These are phyloP conservation scores for Hymenoscyphus infarciens DNA, from an alignment of 2,329 filamentous ascomycete genomes.

Conservation along the genomic window DNA sequence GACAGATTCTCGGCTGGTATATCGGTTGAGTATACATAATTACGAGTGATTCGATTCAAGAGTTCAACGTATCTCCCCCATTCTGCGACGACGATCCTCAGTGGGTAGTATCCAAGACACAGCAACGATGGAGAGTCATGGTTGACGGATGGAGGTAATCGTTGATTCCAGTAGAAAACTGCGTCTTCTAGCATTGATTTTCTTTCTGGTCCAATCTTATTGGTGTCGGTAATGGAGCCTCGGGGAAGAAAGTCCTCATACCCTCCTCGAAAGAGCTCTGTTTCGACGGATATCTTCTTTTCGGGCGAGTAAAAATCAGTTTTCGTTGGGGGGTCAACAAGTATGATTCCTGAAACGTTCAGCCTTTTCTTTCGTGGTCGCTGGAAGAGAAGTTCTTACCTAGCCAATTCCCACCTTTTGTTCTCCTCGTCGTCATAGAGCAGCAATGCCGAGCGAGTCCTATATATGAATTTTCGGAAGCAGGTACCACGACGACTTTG, in stretches of 20 bases:
- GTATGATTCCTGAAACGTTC: background rate
- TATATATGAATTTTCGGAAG: background rate
- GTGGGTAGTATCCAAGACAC: slow-evolving; percentile 13
- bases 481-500: slow-evolving; percentile 3
- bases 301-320: background rate
- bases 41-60: slow-evolving; percentile 5
- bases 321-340: background rate
- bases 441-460: slow-evolving; percentile 8
- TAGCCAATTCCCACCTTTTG: background rate
- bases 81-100: slow-evolving; percentile 13
- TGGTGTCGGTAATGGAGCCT: background rate
- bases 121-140: slow-evolving; percentile 4
- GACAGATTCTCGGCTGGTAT: background rate
- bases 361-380: background rate
- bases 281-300: slow-evolving; percentile 1
- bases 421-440: background rate
- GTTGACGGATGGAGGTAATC: slow-evolving; percentile 7
- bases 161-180: slow-evolving; percentile 11
- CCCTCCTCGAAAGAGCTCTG: slow-evolving; percentile 13
- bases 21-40: slow-evolving; percentile 11
- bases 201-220: background rate
- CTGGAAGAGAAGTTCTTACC: background rate
- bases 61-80: slow-evolving; percentile 14
- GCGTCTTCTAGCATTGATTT: slow-evolving; percentile 10
- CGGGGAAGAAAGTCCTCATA: slow-evolving; percentile 12